A percentile compares a stretch with the other conserved stretches of the same genome.
These are phyloP conservation scores for Myxozyma geophila DNA, from an alignment of 805 yeast genomes.

Conservation along the genomic window DNA sequence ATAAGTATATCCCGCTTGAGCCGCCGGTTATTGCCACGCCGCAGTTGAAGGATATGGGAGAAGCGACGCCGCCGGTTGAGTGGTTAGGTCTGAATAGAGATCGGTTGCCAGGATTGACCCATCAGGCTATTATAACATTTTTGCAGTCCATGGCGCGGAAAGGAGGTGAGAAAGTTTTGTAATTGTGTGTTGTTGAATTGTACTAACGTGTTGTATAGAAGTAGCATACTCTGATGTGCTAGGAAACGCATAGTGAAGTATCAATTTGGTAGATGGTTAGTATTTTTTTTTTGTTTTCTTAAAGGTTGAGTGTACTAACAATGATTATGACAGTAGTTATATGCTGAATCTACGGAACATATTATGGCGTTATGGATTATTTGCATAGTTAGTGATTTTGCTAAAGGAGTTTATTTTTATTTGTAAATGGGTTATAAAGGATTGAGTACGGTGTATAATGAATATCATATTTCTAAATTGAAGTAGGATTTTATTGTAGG, in stretches of 20 bases:
- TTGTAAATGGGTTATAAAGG: neutral
- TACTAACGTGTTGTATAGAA: conserved; percentile 39
- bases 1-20: conserved; percentile 63
- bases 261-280: too few species aligned
- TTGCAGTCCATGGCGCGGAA: conserved; percentile 75
- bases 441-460: neutral
- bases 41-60: conserved; percentile 86
- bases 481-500: too few species aligned
- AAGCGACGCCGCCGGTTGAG: conserved; percentile 96
- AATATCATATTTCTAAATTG: too few species aligned
- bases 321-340: too few species aligned
- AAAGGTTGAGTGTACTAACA: neutral
- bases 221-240: conserved; percentile 51
- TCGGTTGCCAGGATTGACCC: conserved; percentile 83
- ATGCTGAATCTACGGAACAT: neutral
- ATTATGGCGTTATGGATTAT: neutral
- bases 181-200: neutral
- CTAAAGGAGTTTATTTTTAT: too few species aligned
- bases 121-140: conserved; percentile 73
- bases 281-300: too few species aligned
- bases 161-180: conserved; percentile 49
- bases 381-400: too few species aligned
- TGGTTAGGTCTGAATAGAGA: conserved; percentile 96
- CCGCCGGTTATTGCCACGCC: conserved; percentile 89
- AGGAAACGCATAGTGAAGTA: conserved; percentile 44